Base-by-base conservation (phyloP, 2,329 filamentous ascomycete genomes). In the Bipolaris bicolor region DNA sequence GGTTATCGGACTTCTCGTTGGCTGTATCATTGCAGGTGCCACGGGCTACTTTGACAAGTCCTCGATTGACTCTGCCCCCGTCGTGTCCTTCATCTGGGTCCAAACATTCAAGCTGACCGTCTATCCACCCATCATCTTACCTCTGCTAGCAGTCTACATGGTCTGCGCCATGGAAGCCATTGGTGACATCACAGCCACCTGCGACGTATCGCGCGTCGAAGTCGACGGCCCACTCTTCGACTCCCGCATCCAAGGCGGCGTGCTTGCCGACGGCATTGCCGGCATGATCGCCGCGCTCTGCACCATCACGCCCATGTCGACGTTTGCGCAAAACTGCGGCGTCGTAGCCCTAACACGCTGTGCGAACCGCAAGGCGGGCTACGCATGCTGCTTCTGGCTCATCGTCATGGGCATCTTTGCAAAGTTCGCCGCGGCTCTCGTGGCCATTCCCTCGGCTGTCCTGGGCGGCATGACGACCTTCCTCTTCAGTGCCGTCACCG, bases 381-480 rank as follows among this genome's bases (percentile, higher is more conserved):
- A 92, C 73, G 89, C 88, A 47, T 90, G 88, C 71, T 92, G 86
- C 73, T 82, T 90, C 68, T 92, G 92, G 80, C 83, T 95, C 10
- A 77, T 95, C 60, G 75, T 95, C 64, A 92, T 92, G 86, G 91
- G 91, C 15, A 80, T 95, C 59, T 92, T 94, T 66, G 86, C 90
- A 64, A 95, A 95, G 76, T 93, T 94, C 65, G 90, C 90, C 0
- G 91, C 91, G 1, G 84, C 90, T 0, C 85, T 95, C 3, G 89
- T 91, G 4, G 84, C 90, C 4, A 94, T 95, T 62, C 91, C 91
- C 0, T 70, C 65, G 9, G 66, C 80, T 1, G 80, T 82, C 0
- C 70, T 82, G 1, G 80, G 80, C 7, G 80, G 80, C 39, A 82
- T 82, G 80, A 82, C 91, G 0, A 92, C 90, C 0, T 95, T 95